Evolutionary conservation across 129 eudicot genomes (phyloP), one percentile per base, ranked within the genome.

Genomic region (Saussurea involucrata): DNA sequence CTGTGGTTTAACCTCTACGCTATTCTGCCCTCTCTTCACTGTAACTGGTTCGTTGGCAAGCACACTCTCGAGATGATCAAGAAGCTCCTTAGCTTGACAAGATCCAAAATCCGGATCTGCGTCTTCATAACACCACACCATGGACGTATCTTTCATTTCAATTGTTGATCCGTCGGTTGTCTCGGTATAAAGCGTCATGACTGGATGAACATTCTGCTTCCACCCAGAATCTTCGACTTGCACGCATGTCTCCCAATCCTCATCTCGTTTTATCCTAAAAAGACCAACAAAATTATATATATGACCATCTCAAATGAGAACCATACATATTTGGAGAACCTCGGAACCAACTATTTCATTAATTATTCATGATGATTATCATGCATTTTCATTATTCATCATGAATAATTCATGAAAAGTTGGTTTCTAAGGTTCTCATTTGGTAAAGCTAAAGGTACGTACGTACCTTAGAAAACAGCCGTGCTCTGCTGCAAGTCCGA

Each of bases 81-180:
- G 96, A 81, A 90, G 92, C 72, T 91, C 97, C 70, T 88, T 91
- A 31, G 97, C 93, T 79, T 91, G 93, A 78, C 93, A 91, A 36
- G 97, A 91, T 46, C 97, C 97, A 83, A 91, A 91, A 81, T 91
- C 97, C 69, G 97, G 97, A 86, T 91, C 93, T 3, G 91, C 91
- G 63, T 91, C 97, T 81, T 91, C 93, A 33, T 91, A 88, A 73
- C 83, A 82, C 97, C 97, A 91, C 32, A 77, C 89, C 86, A 88
- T 85, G 24, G 88, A 66, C 20, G 90, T 88, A 76, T 88, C 89
- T 76, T 74, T 88, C 34, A 25, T 49, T 74, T 79, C 92, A 34
- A 88, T 88, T 22, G 69, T 80, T 20, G 92, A 88, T 42, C 89
- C 89, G 65, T 88, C 90, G 0, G 92, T 85, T 55, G 92, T 83